A percentile compares a stretch with the other conserved stretches of the same genome.
These are phyloP conservation scores for Ceratocystis huliohia DNA, from an alignment of 2,329 filamentous ascomycete species.

Conservation along the genomic window DNA sequence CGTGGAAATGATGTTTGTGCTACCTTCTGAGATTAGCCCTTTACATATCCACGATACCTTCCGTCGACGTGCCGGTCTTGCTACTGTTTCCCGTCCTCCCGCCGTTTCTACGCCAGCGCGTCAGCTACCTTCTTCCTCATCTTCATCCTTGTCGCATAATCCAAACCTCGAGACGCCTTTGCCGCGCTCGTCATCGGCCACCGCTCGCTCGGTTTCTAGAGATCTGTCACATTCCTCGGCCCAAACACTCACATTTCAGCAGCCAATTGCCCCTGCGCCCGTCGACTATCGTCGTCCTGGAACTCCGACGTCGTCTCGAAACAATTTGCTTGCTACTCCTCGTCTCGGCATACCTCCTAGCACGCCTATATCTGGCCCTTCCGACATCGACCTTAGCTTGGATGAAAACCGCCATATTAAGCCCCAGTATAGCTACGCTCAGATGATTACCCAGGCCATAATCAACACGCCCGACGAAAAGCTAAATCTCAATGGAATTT, in stretches of 20 bases:
- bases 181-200: slow-evolving; percentile 17
- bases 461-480: slow-evolving; percentile 76
- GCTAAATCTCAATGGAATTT: slow-evolving; percentile 82
- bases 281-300: slow-evolving; percentile 47
- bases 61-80: slow-evolving; percentile 50
- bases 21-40: slow-evolving; percentile 59
- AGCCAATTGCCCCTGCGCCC: slow-evolving; percentile 47
- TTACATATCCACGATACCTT: slow-evolving; percentile 57
- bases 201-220: slow-evolving; percentile 7
- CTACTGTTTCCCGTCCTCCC: slow-evolving; percentile 20
- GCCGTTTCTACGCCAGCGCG: slow-evolving; percentile 13
- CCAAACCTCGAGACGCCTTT: slow-evolving; percentile 20
- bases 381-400: slow-evolving; percentile 60
- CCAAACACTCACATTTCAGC: slow-evolving; percentile 26
- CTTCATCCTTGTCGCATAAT: slow-evolving; percentile 15
- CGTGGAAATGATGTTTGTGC: slow-evolving; percentile 96
- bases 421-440: slow-evolving; percentile 89
- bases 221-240: slow-evolving; percentile 20
- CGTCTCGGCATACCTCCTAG: slow-evolving; percentile 13
- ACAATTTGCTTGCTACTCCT: slow-evolving; percentile 14
- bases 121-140: slow-evolving; percentile 15
- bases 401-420: slow-evolving; percentile 86
- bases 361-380: slow-evolving; percentile 26
- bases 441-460: slow-evolving; percentile 94
- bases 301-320: slow-evolving; percentile 36